Evolutionary conservation across 192 early-diverging fungal genomes (phyloP), one percentile per base, ranked within the genome.

Genomic region (Linnemannia elongata): DNA sequence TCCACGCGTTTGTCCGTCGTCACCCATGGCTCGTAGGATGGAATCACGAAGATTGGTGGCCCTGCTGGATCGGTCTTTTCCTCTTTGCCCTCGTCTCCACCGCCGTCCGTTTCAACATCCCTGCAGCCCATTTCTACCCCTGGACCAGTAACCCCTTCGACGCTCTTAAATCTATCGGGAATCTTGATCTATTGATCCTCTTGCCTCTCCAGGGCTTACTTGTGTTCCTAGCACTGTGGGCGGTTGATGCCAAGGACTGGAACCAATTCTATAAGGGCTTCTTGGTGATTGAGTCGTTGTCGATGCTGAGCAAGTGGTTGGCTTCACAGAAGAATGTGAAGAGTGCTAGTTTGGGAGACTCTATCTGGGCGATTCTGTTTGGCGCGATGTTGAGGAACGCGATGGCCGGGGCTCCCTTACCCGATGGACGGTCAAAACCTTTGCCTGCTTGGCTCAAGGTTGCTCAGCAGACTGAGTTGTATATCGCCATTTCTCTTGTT

Each of bases 1-100:
- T 47, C 17, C 44, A 74, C 36, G 44, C 71, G 22, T 75, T 87
- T 30, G 35, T 80, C 13, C 39, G 54, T 18, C 45, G 42, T 45
- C 72, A 88, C 47, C 69, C 83, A 39, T 92, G 88, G 88, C 77
- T 90, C 15, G 74, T 91, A 39, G 90, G 91, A 77, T 92, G 91
- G 91, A 92, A 92, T 72, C 78, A 85, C 20, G 90, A 91, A 71
- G 91, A 92, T 68, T 92, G 91, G 91, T 91, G 90, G 91, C 80
- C 91, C 15, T 91, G 90, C 72, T 92, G 91, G 91, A 90, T 92
- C 35, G 91, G 91, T 24, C 80, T 92, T 30, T 78, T 91, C 33
- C 88, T 92, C 69, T 90, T 92, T 75, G 90, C 86, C 18, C 66
- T 88, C 44, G 83, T 92, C 47, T 75, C 80, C 18, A 72, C 77